These are phyloP conservation scores for Trifolium fragiferum DNA, from an alignment of 306 rosid genomes.

Conservation along the genomic window DNA sequence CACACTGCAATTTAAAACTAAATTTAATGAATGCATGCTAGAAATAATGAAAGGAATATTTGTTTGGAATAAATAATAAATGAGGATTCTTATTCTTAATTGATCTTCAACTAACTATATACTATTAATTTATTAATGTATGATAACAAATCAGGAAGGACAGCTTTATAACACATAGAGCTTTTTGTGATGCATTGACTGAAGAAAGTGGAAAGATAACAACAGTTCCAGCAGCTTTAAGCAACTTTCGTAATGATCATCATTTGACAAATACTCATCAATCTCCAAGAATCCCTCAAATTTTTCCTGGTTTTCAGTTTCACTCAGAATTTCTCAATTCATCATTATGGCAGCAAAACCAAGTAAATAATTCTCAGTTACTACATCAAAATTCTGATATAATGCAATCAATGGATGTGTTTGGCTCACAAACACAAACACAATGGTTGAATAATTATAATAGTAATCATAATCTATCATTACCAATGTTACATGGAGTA, in stretches of 20 bases:
- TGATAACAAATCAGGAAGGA: slow-evolving; percentile 70
- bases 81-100: slow-evolving; percentile 29
- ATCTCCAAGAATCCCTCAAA: slow-evolving; percentile 45
- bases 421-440: slow-evolving; percentile 47
- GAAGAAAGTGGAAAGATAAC: slow-evolving; percentile 61
- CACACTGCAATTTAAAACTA: too few relatives aligned
- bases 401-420: slow-evolving; percentile 51
- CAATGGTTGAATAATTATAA: slow-evolving; percentile 48
- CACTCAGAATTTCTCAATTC: slow-evolving; percentile 17
- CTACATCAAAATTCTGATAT: slow-evolving; percentile 19
- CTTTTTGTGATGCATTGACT: slow-evolving; percentile 81
- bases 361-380: neutral
- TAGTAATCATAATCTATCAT: neutral
- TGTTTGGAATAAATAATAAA: slow-evolving; percentile 40
- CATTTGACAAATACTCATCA: slow-evolving; percentile 45
- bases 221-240: slow-evolving; percentile 49
- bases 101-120: neutral
- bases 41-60: slow-evolving; percentile 21
- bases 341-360: slow-evolving; percentile 25
- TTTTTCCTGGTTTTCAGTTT: slow-evolving; percentile 57
- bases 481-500: slow-evolving; percentile 43
- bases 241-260: slow-evolving; percentile 45
- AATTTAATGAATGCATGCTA: slow-evolving; percentile 36
- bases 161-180: slow-evolving; percentile 87
- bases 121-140: neutral